These are phyloP conservation scores for Bertia moriformis DNA, from an alignment of 2,329 filamentous ascomycete genomes.

Conservation along the genomic window DNA sequence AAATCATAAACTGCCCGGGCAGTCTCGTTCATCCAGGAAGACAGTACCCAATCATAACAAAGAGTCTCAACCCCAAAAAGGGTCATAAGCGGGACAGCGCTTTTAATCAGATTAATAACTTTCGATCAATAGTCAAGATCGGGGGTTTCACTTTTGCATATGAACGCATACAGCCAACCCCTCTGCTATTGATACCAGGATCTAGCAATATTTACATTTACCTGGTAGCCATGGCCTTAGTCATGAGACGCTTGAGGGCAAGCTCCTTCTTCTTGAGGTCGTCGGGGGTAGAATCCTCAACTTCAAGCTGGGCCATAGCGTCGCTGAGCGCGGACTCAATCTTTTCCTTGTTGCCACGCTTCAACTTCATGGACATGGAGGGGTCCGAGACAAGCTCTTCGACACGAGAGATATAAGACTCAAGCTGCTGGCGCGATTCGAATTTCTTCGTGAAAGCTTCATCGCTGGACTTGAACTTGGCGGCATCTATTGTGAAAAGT, in stretches of 20 bases:
- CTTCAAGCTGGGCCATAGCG: slow-evolving; percentile 92
- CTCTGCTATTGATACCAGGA: no score
- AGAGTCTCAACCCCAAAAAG: no score
- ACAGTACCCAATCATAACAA: no score
- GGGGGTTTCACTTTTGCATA: no score
- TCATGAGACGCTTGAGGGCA: slow-evolving; percentile 90
- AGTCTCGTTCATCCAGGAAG: no score
- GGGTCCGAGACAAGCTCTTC: slow-evolving; percentile 99
- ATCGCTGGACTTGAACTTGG: slow-evolving; percentile 96
- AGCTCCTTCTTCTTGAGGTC: slow-evolving; percentile 99
- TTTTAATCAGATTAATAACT: no score
- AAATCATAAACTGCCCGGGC: no score
- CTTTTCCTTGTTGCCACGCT: slow-evolving; percentile 99
- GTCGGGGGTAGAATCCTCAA: slow-evolving; percentile 79
- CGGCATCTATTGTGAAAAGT: slow-evolving; percentile 49
- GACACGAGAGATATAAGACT: slow-evolving; percentile 95
- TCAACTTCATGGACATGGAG: slow-evolving; percentile 87
- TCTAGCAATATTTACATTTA: slow-evolving; percentile 30
- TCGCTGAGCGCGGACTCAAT: slow-evolving; percentile 94
- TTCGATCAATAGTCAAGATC: no score
- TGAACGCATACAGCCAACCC: no score
- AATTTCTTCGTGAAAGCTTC: slow-evolving; percentile 99
- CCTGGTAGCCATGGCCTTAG: slow-evolving; percentile 91
- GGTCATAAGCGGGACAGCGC: no score
- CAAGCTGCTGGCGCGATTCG: slow-evolving; percentile 96